These are phyloP conservation scores for Paramecium primaurelia DNA, from an alignment of 73 alveolate genomes.

Conservation along the genomic window DNA sequence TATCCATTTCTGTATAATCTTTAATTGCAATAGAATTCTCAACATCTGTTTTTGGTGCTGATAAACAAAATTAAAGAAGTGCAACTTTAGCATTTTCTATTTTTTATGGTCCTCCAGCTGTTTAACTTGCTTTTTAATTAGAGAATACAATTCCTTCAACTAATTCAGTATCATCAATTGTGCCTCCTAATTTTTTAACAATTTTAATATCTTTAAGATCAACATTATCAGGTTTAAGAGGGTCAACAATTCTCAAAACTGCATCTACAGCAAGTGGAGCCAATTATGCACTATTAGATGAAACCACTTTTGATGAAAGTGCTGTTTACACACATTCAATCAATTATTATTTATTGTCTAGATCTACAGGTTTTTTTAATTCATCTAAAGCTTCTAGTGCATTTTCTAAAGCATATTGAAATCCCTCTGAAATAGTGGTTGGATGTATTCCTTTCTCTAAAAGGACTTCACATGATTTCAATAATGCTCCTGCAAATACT, in stretches of 20 bases:
- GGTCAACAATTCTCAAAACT: conserved; percentile 83
- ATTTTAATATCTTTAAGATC: conserved; percentile 96
- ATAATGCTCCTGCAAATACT: conserved; percentile 98
- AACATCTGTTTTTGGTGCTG: conserved; percentile 98
- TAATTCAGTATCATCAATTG: conserved; percentile 97
- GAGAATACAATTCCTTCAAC: conserved; percentile 96
- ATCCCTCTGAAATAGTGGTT: conserved; percentile 94
- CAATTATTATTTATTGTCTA: conserved; percentile 90
- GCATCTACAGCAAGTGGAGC: conserved; percentile 99
- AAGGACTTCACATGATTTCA: conserved; percentile 87
- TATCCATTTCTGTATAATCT: conserved; percentile 99
- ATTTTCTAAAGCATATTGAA: conserved; percentile 81
- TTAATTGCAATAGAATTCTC: conserved; percentile 85
- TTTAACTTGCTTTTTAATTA: conserved; percentile 85
- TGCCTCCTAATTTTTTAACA: conserved; percentile 97
- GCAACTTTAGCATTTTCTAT: conserved; percentile 96
- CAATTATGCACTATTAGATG: conserved; percentile 90
- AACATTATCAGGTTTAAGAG: conserved; percentile 84
- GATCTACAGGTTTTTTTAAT: conserved; percentile 81
- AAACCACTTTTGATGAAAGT: conserved; percentile 94
- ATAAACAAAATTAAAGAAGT: conserved; percentile 95
- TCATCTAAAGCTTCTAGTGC: conserved; percentile 85
- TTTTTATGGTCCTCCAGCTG: conserved; percentile 98
- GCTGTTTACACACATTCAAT: conserved; percentile 94
- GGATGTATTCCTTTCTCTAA: conserved; percentile 98